Percentiles rank a stretch among this genome's conserved stretches.
Conservation (phyloP, 371 early-diverging fungal species). For the Haplosporangium sp. region DNA sequence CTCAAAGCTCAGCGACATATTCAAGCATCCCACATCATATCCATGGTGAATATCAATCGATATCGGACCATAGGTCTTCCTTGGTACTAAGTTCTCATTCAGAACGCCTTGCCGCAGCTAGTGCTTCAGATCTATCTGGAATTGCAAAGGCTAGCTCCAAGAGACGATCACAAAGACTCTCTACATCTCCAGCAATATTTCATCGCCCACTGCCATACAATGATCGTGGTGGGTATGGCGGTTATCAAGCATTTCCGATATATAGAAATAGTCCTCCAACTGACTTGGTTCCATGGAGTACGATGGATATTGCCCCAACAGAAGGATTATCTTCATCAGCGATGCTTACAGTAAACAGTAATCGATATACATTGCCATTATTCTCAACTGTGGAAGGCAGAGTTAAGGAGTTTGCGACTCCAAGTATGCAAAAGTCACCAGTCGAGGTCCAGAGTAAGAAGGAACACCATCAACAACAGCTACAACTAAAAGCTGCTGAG, state of each 20-base stretch:
- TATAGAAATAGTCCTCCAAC: neutral
- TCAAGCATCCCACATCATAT: neutral
- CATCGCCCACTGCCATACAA: neutral
- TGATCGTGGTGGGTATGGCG: neutral
- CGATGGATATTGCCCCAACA: neutral
- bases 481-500: neutral
- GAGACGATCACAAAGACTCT: neutral
- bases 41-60: neutral
- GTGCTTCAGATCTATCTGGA: neutral
- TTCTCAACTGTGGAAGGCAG: neutral
- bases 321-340: neutral
- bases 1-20: neutral
- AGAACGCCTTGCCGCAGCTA: neutral
- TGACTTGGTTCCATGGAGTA: neutral
- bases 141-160: neutral
- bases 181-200: neutral
- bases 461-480: neutral
- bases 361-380: neutral
- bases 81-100: neutral
- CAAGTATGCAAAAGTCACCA: neutral
- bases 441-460: neutral
- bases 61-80: neutral
- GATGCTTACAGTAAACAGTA: neutral
- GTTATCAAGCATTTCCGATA: slow-evolving; percentile 1
- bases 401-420: neutral